Evolutionary conservation across 2,329 filamentous ascomycete genomes (phyloP), one percentile per base, ranked within the genome.

Genomic region (Verticillium longisporum): DNA sequence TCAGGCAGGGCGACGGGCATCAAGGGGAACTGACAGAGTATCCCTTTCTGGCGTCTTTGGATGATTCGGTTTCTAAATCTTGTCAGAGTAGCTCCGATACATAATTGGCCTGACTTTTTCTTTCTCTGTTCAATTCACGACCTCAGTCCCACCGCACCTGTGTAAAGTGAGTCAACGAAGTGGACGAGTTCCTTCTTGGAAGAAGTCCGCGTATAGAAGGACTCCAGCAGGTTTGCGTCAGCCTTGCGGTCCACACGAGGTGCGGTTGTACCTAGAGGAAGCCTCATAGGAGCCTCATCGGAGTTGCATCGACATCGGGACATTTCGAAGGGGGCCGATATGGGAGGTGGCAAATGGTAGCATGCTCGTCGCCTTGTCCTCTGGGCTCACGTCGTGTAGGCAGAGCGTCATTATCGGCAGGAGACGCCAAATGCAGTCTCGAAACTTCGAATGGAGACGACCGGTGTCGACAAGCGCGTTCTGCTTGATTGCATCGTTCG

Each of bases 361-460:
- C 76, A 83, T 80, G 62, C 60, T 65, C 56, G 21, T 55, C 38
- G 38, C n/a, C 18, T 45, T n/a, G 38, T n/a, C 38, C 38, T 45
- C 38, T 45, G 14, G 38, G 15, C 38, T 45, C 38, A 13, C 13
- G 14, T 26, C 15, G 38, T 45, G 15, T 15, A n/a, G 15, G 38
- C 15, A n/a, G 15, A n/a, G 38, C 15, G 15, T 45, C 18, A n/a
- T 45, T 45, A n/a, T 45, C 38, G 38, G 38, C 18, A 26, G 38
- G 15, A 45, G 38, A 45, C 38, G 38, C 38, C 13, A 45, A n/a
- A 45, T 9, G 38, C 4, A n/a, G 38, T 45, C 38, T 45, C 38
- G 15, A 6, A 45, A n/a, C 15, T 45, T 45, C 38, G 38, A n/a
- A 21, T 45, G 37, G 37, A 38, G 37, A 38, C 6, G 38, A 18